Percentiles rank a stretch among this genome's conserved stretches.
These are phyloP conservation scores for Vitis vinifera DNA, from an alignment of 164 flowering plant species.

Conservation along the genomic window ASM3070453v1 NC_081812.1:17595001-17595500, in stretches of 20 bases:
- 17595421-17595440: not conserved
- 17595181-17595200: constrained; percentile 51
- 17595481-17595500: too few relatives aligned
- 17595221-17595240: constrained; percentile 95
- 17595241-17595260: constrained; percentile 89
- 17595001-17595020: too few relatives aligned
- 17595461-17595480: too few relatives aligned
- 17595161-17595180: not conserved
- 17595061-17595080: not conserved
- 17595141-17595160: not conserved
- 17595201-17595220: constrained; percentile 86
- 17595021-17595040: too few relatives aligned
- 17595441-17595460: not conserved
- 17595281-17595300: constrained; percentile 73
- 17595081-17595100: not conserved
- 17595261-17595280: constrained; percentile 66
- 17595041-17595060: too few relatives aligned
- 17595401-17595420: constrained; percentile 56
- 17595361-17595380: constrained; percentile 93
- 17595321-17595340: constrained; percentile 75
- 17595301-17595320: constrained; percentile 80
- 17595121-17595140: too few relatives aligned
- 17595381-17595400: constrained; percentile 58
- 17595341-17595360: constrained; percentile 76
- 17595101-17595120: not conserved